Base-by-base conservation (phyloP, 176 grass and related monocot genomes). In the Phyllostachys edulis region DNA sequence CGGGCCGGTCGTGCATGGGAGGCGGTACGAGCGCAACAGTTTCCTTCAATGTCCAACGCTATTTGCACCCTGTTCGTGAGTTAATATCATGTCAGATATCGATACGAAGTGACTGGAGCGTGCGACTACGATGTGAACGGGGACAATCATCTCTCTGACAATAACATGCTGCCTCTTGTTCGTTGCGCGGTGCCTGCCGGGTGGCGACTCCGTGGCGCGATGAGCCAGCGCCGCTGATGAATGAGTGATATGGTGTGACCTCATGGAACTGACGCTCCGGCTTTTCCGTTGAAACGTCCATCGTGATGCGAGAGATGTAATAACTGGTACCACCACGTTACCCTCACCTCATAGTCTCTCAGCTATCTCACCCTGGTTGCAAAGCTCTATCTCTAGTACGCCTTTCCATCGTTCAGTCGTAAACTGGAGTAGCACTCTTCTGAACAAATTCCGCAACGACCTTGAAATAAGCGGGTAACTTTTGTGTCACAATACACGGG, bases 101-200 rank as follows among this genome's bases (percentile, higher is more conserved):
- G 66, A 65, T 24, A 16, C 11, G 37, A 75, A 3, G 49, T 11
- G 68, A 15, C 12, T 21, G 3, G 62, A 3, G 72, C 72, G 88
- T 86, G 88, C 83, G 73, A 73, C 73, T 72, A 18, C 21, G 88
- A 86, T 78, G 66, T 66, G 78, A 72, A 14, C 9, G 56, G 66
- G 73, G 45, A 18, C 83, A 86, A 72, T 90, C 78, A 78, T 71
- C 72, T 81, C 36, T 54, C 24, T 21, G 82, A 77, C 63, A 81
- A 23, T 27, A 61, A 59, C 41, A 5, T 36, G 21, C 63, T 17
- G 62, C 63, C 71, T 37, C 70, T 32, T 63, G 83, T 51, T 60
- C 36, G 62, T 0, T 39, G 29, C 52, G 32, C 79, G 21, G 63
- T 34, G 86, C 70, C 20, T 18, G 77, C 38, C 69, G 26, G 38